Evolutionary conservation across 2,329 filamentous ascomycete genomes (phyloP), one percentile per base, ranked within the genome.

Genomic region (Cordyceps javanica): DNA sequence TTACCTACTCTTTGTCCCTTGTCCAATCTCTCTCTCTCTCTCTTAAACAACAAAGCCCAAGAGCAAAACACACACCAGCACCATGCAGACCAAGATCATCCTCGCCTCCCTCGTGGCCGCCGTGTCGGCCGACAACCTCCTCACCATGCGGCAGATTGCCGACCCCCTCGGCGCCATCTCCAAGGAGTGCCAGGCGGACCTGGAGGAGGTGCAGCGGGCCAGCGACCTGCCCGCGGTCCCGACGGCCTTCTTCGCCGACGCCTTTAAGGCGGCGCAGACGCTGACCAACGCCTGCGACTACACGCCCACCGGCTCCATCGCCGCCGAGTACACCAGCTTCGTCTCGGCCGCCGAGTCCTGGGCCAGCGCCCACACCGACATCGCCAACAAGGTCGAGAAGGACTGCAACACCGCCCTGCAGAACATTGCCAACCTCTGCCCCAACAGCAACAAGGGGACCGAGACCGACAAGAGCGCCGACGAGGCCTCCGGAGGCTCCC

Each of bases 401-500:
- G 60, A 64, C 55, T 74, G 72, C 64, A 60, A 69, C 23, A 56
- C 60, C 23, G 57, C 50, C 59, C 30, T 51, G 6, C n/a, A 26
- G n/a, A 23, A 49, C 36, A 41, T 57, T 34, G 28, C 45, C 39
- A 25, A 45, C 28, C 38, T 49, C n/a, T 58, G 42, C 56, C 36
- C 50, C n/a, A 25, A n/a, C 21, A 19, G 21, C 5, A 23, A 16
- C 44, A 16, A 8, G 10, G 34, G 9, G 9, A 23, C 14, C 34
- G 41, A 21, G 21, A 32, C 32, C 9, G 34, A 16, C 34, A n/a
- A 25, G 32, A 16, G n/a, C 5, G 23, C 28, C 0, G 26, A 74
- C 78, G 58, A 64, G 81, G 57, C 74, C 71, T 59, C 19, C 6
- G 16, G n/a, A n/a, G n/a, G n/a, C n/a, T n/a, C n/a, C n/a, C n/a